Evolutionary conservation across 208 protist species (phyloP).

Genomic region (Leishmania mexicana): DNA sequence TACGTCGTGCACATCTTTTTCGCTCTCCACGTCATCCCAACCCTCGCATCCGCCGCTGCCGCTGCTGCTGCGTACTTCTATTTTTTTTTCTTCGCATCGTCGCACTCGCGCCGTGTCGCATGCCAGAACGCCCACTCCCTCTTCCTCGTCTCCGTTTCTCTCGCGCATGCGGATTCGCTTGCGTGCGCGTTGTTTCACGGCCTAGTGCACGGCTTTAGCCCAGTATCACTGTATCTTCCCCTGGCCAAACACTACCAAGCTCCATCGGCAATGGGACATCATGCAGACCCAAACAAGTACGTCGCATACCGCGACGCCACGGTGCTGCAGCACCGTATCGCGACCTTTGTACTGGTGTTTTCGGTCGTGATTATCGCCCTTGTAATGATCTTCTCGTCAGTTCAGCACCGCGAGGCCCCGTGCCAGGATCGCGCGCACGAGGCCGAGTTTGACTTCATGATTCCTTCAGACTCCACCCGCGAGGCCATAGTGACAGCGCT

Average conservation of each 20-base stretch:
- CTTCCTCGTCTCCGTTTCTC: too few species aligned
- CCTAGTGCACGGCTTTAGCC: neutral
- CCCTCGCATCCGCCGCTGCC: too few species aligned
- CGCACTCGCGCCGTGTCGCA: neutral
- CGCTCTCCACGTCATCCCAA: too few species aligned
- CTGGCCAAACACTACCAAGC: too few species aligned
- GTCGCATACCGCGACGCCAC: conserved; percentile 49
- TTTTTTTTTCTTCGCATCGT: too few species aligned
- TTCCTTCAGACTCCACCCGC: conserved; percentile 24
- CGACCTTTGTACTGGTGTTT: conserved; percentile 76
- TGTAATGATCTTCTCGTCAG: conserved; percentile 57
- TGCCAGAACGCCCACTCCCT: neutral
- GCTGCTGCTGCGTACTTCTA: too few species aligned
- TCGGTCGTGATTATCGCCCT: conserved; percentile 62
- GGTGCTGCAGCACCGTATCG: conserved; percentile 56
- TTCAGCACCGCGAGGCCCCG: conserved; percentile 55
- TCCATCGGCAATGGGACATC: conserved; percentile 39
- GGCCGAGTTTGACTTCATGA: conserved; percentile 41
- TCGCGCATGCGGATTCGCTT: neutral
- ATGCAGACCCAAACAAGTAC: conserved; percentile 32
- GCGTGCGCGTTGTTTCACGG: neutral
- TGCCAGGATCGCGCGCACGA: conserved; percentile 78
- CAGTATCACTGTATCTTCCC: neutral
- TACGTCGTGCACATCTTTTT: too few species aligned
- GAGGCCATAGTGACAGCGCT: conserved; percentile 35